Evolutionary conservation across 2,329 filamentous ascomycete species (phyloP).

Genomic region (Penicillium brevicompactum): DNA sequence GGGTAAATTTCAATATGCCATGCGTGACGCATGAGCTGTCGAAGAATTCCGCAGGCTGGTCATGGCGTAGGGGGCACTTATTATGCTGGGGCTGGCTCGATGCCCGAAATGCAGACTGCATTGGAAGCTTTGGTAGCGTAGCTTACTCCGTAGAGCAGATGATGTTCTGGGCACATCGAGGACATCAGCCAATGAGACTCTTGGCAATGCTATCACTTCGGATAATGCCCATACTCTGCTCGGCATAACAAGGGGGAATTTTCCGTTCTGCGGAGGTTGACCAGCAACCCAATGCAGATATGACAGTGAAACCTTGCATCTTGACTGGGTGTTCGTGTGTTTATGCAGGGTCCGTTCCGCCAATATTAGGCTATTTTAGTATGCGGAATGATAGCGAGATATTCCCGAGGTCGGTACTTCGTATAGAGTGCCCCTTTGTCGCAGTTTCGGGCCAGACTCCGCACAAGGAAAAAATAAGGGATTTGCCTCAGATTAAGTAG

Average conservation of each 20-base stretch:
- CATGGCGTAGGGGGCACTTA: not conserved
- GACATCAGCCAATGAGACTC: not conserved
- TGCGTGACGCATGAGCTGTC: not conserved
- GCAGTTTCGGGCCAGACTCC: conserved; percentile 7
- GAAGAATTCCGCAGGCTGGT: not conserved
- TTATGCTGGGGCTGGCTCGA: not conserved
- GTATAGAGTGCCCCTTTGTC: not conserved
- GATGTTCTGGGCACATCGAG: not conserved
- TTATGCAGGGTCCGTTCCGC: not conserved
- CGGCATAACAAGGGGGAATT: not conserved
- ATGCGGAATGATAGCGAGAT: too few relatives aligned
- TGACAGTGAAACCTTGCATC: too few relatives aligned
- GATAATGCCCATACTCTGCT: not conserved
- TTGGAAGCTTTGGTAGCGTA: not conserved
- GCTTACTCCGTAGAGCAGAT: too few relatives aligned
- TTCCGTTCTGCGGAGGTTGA: not conserved
- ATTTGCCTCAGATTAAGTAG: not conserved
- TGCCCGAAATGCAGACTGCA: not conserved
- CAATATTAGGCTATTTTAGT: not conserved
- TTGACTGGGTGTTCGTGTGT: not conserved
- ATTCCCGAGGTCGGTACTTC: too few relatives aligned
- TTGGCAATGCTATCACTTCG: not conserved
- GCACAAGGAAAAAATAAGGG: conserved; percentile 7
- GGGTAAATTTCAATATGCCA: not conserved
- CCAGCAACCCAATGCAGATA: too few relatives aligned